Base-by-base conservation (phyloP, 441 rosid species). In the Brassica balearica region DNA sequence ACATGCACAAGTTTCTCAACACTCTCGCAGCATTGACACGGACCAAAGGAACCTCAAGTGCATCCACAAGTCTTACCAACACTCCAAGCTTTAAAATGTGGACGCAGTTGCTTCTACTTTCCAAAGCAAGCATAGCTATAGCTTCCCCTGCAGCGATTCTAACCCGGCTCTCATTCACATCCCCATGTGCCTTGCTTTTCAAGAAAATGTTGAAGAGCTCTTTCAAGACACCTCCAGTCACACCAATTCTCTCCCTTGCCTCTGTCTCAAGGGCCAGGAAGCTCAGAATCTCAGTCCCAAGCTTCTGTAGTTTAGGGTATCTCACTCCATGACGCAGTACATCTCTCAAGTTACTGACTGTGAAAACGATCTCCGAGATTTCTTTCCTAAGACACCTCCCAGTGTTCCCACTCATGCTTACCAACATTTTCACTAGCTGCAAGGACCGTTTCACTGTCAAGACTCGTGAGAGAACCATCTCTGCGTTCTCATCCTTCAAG, bases 71-170 rank as follows among this genome's bases (percentile, higher is more conserved):
- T 84, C 77, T 80, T 56, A 72, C 82, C 53, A 88, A 74, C 8
- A 82, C 87, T 19, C 85, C 77, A 4, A 92, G 68, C 74, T 83
- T 95, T 84, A 93, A 81, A 73, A 91, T 87, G 38, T 92, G 90
- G 63, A 82, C 80, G 80, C 98, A 95, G 51, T 93, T 95, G 12
- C 71, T 74, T 78, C 68, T 88, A 77, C 98, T 91, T 80, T 92
- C 99, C 46, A 90, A 81, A 19, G 89, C 89, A 75, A 95, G 82
- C 98, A 95, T 92, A 5, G 95, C 92, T 55, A 95, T 83, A 5
- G 99, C 97, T 82, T 90, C 96, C 32, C 99, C 99, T n/a, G 98
- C 92, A 2, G 92, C 95, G 41, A 77, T 81, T 61, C 89, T 85
- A 17, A 86, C 97, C 41, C 73, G 81, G 51, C 77, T 85, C 71